Evolutionary conservation across 1,284 basidiomycete genomes (phyloP).

Genomic region (Cutaneotrichosporon spelunceum): DNA sequence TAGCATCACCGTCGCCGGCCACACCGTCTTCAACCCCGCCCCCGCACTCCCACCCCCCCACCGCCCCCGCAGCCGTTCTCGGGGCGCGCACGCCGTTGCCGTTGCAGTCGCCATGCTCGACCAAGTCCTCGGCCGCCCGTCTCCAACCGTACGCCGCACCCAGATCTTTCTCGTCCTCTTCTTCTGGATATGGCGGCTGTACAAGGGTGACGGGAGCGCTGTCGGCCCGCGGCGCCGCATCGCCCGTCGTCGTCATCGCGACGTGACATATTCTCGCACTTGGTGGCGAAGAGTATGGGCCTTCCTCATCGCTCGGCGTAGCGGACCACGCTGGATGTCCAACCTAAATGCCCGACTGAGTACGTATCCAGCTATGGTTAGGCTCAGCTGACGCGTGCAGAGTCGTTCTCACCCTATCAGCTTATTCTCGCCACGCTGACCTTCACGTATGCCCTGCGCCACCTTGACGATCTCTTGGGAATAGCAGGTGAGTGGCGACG

Average conservation of each 20-base stretch:
- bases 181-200: conserved; percentile 82
- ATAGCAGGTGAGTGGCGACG: conserved; percentile 62
- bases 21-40: neutral
- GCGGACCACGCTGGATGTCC: conserved; percentile 38
- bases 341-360: conserved; percentile 45
- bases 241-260: neutral
- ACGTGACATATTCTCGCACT: neutral
- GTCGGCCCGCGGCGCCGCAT: conserved; percentile 5
- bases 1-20: too few species aligned
- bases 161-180: conserved; percentile 80
- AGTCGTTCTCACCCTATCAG: conserved; percentile 90
- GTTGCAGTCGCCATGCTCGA: conserved; percentile 64
- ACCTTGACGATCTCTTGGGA: conserved; percentile 83
- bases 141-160: conserved; percentile 67
- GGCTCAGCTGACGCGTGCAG: conserved; percentile 39
- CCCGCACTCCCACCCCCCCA: neutral
- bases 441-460: conserved; percentile 74
- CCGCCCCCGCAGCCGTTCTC: neutral
- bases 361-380: conserved; percentile 16
- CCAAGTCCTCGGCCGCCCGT: conserved; percentile 74
- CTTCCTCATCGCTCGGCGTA: conserved; percentile 34
- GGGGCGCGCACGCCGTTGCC: conserved; percentile 5
- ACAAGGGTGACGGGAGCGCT: conserved; percentile 64
- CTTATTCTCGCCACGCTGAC: conserved; percentile 82
- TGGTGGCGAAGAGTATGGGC: conserved; percentile 33